Conservation (phyloP, 176 grass and related monocot species). For the Alloteropsis semialata region DNA sequence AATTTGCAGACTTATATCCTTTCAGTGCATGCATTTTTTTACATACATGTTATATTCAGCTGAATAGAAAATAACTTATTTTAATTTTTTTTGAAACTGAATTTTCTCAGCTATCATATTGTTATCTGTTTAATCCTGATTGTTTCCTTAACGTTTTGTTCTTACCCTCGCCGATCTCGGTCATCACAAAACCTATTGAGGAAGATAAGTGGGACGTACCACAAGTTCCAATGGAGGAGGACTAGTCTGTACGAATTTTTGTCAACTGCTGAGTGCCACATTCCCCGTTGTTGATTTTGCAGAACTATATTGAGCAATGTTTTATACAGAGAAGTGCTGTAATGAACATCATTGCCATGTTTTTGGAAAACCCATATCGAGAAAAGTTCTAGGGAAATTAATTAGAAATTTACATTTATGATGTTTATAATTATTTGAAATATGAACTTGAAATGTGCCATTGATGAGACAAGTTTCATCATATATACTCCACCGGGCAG, state of each 20-base stretch:
- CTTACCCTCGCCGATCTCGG: slow-evolving; percentile 61
- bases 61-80: background rate
- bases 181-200: slow-evolving; percentile 72
- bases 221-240: slow-evolving; percentile 85
- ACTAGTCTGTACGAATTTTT: slow-evolving; percentile 27
- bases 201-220: slow-evolving; percentile 84
- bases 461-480: too few species aligned
- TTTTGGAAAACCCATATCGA: too few species aligned
- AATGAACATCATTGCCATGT: background rate
- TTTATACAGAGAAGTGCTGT: background rate
- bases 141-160: slow-evolving; percentile 56
- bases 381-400: too few species aligned
- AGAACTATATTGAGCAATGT: background rate
- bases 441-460: too few species aligned
- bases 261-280: fast-evolving
- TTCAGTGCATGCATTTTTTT: slow-evolving; percentile 7
- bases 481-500: too few species aligned
- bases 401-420: too few species aligned
- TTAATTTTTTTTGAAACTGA: background rate
- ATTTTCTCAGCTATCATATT: background rate
- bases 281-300: background rate
- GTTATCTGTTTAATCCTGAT: background rate
- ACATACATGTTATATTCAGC: background rate
- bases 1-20: slow-evolving; percentile 76
- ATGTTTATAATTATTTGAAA: too few species aligned